A percentile compares a stretch with the other conserved stretches of the same genome.
Conservation (phyloP, 2,329 filamentous ascomycete genomes). For the Aspergillus hortae region DNA sequence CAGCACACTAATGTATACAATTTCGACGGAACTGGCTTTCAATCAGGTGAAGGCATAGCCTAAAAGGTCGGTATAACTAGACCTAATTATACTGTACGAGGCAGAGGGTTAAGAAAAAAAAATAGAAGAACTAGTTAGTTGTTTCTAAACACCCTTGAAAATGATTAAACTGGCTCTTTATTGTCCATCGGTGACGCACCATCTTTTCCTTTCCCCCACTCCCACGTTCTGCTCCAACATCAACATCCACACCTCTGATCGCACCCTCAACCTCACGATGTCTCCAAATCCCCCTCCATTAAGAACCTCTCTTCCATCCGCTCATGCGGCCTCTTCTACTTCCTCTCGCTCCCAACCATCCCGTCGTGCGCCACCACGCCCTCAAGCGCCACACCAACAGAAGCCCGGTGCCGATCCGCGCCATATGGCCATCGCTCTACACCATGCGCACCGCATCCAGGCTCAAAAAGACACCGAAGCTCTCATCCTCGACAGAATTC, state of each 20-base stretch:
- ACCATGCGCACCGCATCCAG: constrained; percentile 80
- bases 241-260: not conserved
- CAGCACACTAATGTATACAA: too few species aligned
- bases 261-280: constrained; percentile 6
- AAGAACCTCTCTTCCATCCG: constrained; percentile 52
- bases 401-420: constrained; percentile 43
- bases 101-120: too few species aligned
- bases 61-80: too few species aligned
- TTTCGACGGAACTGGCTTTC: too few species aligned
- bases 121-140: too few species aligned
- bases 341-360: constrained; percentile 37
- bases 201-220: not conserved
- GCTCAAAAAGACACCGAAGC: constrained; percentile 74
- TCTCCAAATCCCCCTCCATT: constrained; percentile 53
- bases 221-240: not conserved
- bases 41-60: too few species aligned
- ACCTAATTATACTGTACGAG: too few species aligned
- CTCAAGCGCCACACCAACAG: constrained; percentile 25
- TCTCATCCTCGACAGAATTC: constrained; percentile 67
- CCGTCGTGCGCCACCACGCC: constrained; percentile 16
- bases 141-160: too few species aligned
- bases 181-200: not conserved
- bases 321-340: constrained; percentile 39
- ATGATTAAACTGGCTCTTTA: too few species aligned
- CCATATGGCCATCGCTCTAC: constrained; percentile 63